phyloP scores from a whole-genome alignment of 352 stramenopile species.

The Phytopythium montanum region DNA sequence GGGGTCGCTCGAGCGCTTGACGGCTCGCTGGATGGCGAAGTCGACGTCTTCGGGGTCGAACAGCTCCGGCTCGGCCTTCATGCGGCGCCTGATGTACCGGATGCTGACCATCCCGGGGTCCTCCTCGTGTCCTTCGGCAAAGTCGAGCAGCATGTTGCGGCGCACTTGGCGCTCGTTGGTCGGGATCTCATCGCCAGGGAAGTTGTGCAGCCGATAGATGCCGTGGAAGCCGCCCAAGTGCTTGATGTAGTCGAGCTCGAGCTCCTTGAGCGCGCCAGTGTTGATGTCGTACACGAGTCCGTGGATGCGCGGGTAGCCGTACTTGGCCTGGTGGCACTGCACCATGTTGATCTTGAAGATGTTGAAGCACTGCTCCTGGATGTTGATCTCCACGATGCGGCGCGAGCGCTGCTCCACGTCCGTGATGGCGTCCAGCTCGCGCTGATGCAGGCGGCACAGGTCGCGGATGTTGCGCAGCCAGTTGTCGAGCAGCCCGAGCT shows the following conservation, averaged over 20 bases:
- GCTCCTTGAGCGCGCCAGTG: constrained; percentile 74
- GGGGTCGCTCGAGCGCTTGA: constrained; percentile 26
- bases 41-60: constrained; percentile 51
- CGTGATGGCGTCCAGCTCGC: constrained; percentile 81
- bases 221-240: constrained; percentile 45
- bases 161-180: constrained; percentile 44
- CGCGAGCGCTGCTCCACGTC: constrained; percentile 80
- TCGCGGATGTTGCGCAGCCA: constrained; percentile 92
- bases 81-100: constrained; percentile 48
- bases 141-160: constrained; percentile 51
- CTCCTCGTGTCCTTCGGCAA: constrained; percentile 58
- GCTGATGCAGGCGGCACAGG: constrained; percentile 85
- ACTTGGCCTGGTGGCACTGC: constrained; percentile 85
- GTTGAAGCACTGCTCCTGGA: constrained; percentile 89
- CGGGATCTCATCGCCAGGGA: constrained; percentile 48
- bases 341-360: constrained; percentile 89
- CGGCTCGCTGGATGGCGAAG: constrained; percentile 31
- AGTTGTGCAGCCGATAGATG: constrained; percentile 54
- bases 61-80: constrained; percentile 53
- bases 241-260: constrained; percentile 63
- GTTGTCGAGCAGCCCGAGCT: constrained; percentile 83
- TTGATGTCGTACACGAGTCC: constrained; percentile 86
- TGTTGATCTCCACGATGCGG: constrained; percentile 87
- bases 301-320: constrained; percentile 87
- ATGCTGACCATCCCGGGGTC: constrained; percentile 41